Evolutionary conservation across 2,329 filamentous ascomycete species (phyloP), one percentile per base, ranked within the genome.

Genomic region (Aspergillus viridinutans): DNA sequence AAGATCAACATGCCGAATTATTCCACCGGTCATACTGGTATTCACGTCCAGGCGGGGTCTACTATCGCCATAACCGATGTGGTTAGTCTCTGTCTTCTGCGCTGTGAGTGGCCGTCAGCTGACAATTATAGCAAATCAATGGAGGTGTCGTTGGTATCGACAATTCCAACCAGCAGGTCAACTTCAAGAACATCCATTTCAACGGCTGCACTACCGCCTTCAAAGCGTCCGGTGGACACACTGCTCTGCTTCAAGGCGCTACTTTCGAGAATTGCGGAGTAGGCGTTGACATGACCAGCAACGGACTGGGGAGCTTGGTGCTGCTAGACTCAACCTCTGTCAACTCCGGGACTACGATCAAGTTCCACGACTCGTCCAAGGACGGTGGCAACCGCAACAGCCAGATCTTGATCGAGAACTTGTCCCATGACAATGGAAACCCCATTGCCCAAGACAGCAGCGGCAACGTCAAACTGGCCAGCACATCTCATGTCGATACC

Each of bases 181-280:
- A 69, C 42, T 69, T 72, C 60, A 85, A 85, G 67, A 70, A 75
- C 1, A 69, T 77, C 38, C 81, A 77, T 66, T 89, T 86, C 72
- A 81, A 77, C 58, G 85, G 85, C 63, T 88, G 85, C 65, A 82
- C 80, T 3, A 79, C 77, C 2, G 69, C 74, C 0, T 77, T 87
- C 48, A 42, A 59, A 6, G 76, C 76, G 0, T 75, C 61, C 2
- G 69, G 68, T 12, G 70, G 69, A 42, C 68, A 59, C 49, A 67
- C 66, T 3, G 64, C 67, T 2, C 61, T 71, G 2, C 56, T 70
- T 3, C 64, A 70, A 28, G 54, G 62, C 4, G 68, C 64, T 8
- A 61, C 52, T 1, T 73, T 74, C 25, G 64, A 69, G 20, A 64
- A 57, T 6, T 70, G 61, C 20, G 64, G 62, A 6, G 64, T 59